Evolutionary conservation across 2,329 filamentous ascomycete genomes (phyloP), one percentile per base, ranked within the genome.

Genomic region (Sporothrix globosa): DNA sequence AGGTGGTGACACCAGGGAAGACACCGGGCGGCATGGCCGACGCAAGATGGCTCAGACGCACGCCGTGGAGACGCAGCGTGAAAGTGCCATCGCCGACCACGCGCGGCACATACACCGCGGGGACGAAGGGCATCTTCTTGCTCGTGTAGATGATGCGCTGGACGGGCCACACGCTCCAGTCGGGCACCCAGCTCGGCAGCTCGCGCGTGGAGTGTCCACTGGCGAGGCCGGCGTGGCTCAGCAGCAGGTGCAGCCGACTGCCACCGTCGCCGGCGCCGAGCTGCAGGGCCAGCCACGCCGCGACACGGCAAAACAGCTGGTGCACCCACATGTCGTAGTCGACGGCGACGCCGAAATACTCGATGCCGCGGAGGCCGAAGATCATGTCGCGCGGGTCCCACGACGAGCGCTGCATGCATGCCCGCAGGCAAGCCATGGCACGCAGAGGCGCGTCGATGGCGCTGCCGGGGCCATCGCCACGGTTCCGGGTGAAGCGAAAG

Each of bases 121-220:
- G 27, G 27, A 30, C 27, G 27, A 30, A 3, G 27, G 27, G 27
- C 27, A 30, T 30, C 3, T 4, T 3, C 27, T 30, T 30, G 27
- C 3, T 4, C 27, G 27, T 30, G 27, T 30, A 30, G 3, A 30
- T 30, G 2, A 30, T 30, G 27, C 27, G 27, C 27, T 30, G 27
- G 27, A 30, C 27, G 27, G 27, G 27, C 27, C 27, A 30, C 27
- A 34, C 24, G 24, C 27, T 56, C 53, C 53, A 56, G 53, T 56
- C 53, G 27, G 53, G 53, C 13, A 56, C 53, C 53, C 53, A 56
- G 53, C 27, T 56, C 14, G 53, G 53, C 53, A 56, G 53, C 13
- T 2, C 24, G 3, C 17, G 11, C 3, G 4, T 56, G 3, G 53
- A 56, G 13, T 4, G 7, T 30, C 19, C 11, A 27, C 53, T 56